Evolutionary conservation across 164 flowering plant genomes (phyloP).

Genomic region (Chloranthus sessilifolius): DNA sequence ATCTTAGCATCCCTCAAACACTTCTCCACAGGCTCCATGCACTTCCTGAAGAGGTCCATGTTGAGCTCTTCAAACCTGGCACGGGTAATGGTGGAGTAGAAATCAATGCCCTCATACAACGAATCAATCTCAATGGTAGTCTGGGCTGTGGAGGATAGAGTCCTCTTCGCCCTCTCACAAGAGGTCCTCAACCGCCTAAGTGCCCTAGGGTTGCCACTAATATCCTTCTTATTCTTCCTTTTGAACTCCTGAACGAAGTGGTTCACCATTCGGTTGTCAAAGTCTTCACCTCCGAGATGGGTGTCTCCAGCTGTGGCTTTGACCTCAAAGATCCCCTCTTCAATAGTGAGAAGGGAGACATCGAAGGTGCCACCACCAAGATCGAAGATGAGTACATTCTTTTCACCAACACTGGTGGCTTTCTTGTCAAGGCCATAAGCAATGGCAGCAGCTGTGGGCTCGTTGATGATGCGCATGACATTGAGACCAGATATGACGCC

Average conservation of each 20-base stretch:
- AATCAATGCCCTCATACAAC: conserved; percentile 48
- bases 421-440: conserved; percentile 53
- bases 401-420: conserved; percentile 32
- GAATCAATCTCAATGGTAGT: conserved; percentile 51
- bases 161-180: conserved; percentile 56
- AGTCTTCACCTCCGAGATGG: conserved; percentile 47
- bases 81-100: conserved; percentile 45
- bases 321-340: conserved; percentile 45
- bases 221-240: conserved; percentile 53
- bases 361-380: conserved; percentile 53
- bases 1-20: conserved; percentile 51
- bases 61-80: conserved; percentile 54
- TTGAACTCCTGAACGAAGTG: conserved; percentile 43
- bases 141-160: conserved; percentile 44
- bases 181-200: conserved; percentile 44
- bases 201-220: conserved; percentile 40
- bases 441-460: conserved; percentile 56
- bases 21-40: conserved; percentile 53
- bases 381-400: conserved; percentile 45
- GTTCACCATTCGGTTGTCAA: conserved; percentile 39
- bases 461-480: conserved; percentile 46
- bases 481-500: conserved; percentile 42
- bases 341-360: conserved; percentile 43
- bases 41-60: conserved; percentile 51
- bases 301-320: conserved; percentile 49